Evolutionary conservation across 2,329 filamentous ascomycete genomes (phyloP).

Genomic region (Coniochaeta prunicola): DNA sequence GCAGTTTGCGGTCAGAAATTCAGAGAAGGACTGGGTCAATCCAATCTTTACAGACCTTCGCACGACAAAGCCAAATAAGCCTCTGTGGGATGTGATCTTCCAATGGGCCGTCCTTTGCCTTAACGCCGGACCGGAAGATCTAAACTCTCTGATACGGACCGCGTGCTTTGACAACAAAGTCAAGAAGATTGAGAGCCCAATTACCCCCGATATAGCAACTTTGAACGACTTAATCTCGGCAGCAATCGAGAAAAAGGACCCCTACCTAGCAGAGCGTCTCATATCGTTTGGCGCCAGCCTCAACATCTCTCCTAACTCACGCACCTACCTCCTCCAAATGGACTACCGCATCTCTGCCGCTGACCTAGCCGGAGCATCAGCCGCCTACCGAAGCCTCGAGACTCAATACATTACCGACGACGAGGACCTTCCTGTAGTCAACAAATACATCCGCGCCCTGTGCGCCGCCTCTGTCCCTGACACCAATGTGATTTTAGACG

Average conservation of each 20-base stretch:
- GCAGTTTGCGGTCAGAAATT: constrained; percentile 51
- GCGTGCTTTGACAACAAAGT: constrained; percentile 47
- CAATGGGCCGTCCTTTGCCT: constrained; percentile 66
- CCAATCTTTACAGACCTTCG: constrained; percentile 47
- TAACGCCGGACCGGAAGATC: constrained; percentile 64
- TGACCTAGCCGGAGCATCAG: constrained; percentile 63
- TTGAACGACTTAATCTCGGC: constrained; percentile 72
- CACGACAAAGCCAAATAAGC: constrained; percentile 38
- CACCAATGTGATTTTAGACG: constrained; percentile 63
- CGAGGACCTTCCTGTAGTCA: constrained; percentile 57
- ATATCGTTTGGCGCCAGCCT: constrained; percentile 58
- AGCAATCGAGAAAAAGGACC: constrained; percentile 62
- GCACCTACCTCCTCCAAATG: constrained; percentile 68
- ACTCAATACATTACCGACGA: constrained; percentile 36
- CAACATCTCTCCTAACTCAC: constrained; percentile 58
- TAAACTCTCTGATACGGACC: constrained; percentile 64
- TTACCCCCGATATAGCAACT: constrained; percentile 58
- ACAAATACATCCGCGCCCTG: constrained; percentile 64
- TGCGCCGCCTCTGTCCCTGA: constrained; percentile 53
- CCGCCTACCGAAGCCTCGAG: constrained; percentile 57
- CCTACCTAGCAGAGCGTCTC: constrained; percentile 67
- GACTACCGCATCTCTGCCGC: constrained; percentile 66
- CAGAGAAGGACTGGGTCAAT: constrained; percentile 55
- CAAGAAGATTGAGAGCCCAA: constrained; percentile 20
- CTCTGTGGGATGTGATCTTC: constrained; percentile 65